Evolutionary conservation across 257 asterid species (phyloP), one percentile per base, ranked within the genome.

Genomic region (Fraxinus cuspidata): DNA sequence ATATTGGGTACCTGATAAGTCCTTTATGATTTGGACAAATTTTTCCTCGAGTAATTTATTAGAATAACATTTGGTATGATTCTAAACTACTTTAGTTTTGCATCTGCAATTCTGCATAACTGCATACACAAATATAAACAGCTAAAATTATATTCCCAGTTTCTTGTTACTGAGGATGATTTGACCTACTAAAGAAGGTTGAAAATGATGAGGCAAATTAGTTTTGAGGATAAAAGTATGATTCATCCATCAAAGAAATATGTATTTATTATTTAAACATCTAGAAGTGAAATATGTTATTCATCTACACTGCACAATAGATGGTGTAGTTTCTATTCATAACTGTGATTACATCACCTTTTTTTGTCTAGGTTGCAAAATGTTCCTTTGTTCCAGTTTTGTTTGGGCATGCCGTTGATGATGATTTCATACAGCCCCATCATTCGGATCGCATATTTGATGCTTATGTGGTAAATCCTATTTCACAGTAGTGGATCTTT

Each of bases 361-460:
- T 70, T 74, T 70, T 60, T 68, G 25, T 80, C 85, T 64, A 94
- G 98, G 96, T 89, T 28, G 98, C 98, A 44, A 92, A 91, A 82
- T 86, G 92, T 71, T 85, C 93, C 85, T 94, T 92, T 75, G 97
- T 94, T 73, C 98, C 98, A 0, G 97, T 84, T 78, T 81, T 94
- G 32, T 87, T 94, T 76, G 97, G 98, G 73, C 98, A 94, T 83
- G 97, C 91, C 51, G 83, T 81, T 51, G 98, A 91, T 0, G 98
- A 94, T 75, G 97, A 94, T 83, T 94, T 94, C 86, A 92, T 94
- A 83, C 92, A 83, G 65, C 98, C 98, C 77, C 97, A 91, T 88
- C 98, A 94, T 78, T 92, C 98, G 56, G 97, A 94, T 83, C 89
- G 90, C 35, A 85, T 94, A 73, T 89, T 78, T 80, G 92, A 91